phyloP scores from a whole-genome alignment of 345 rosid species.

The Durio zibethinus region DNA sequence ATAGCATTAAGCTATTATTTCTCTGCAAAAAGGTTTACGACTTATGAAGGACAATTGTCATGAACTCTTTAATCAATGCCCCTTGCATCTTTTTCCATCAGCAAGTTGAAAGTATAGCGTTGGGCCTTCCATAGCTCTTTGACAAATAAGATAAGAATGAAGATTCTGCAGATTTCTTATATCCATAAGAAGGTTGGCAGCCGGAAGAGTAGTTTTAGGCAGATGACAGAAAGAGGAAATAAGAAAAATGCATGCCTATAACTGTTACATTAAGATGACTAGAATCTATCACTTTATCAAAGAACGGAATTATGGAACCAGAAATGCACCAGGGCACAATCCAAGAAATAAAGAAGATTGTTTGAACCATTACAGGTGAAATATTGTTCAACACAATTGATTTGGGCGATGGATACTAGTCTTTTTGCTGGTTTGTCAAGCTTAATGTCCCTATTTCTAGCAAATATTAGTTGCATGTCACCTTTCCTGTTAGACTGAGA shows the following conservation, averaged over 20 bases:
- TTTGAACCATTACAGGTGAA: not conserved
- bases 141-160: not conserved
- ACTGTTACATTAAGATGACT: not conserved
- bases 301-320: not conserved
- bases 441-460: not conserved
- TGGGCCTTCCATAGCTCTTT: not conserved
- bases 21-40: not conserved
- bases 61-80: not conserved
- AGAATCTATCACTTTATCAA: not conserved
- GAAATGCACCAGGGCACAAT: not conserved
- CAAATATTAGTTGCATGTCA: not conserved
- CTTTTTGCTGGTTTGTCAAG: not conserved
- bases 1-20: not conserved
- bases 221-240: not conserved
- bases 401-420: not conserved
- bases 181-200: not conserved
- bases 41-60: not conserved
- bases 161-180: not conserved
- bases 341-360: not conserved
- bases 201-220: not conserved
- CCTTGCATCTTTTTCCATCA: not conserved
- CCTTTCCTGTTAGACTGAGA: not conserved
- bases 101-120: slow-evolving; percentile 1
- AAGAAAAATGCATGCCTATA: not conserved
- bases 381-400: not conserved